Conservation (phyloP, 139 green algal species). For the Micromonas commoda region DNA sequence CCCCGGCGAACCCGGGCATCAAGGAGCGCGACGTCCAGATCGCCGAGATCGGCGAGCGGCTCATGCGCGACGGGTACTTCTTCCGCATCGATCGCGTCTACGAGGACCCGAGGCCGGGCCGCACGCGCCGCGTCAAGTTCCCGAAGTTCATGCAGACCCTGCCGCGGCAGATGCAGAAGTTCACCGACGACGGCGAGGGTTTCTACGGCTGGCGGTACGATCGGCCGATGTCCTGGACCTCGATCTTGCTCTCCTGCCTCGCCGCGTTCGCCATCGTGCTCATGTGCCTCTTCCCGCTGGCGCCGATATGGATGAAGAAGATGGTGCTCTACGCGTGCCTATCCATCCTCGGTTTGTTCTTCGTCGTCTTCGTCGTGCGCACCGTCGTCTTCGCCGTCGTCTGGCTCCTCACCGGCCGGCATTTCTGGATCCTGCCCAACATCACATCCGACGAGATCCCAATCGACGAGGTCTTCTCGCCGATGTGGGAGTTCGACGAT, state of each 20-base stretch:
- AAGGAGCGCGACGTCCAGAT: background rate
- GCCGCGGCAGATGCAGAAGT: conserved; percentile 18
- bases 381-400: conserved; percentile 37
- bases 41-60: conserved; percentile 10
- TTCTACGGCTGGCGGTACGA: conserved; percentile 46
- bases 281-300: conserved; percentile 43
- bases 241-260: background rate
- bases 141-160: conserved; percentile 13
- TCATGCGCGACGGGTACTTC: conserved; percentile 31
- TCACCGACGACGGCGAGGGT: conserved; percentile 28
- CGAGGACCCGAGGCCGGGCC: conserved; percentile 15
- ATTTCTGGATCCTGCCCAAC: conserved; percentile 48
- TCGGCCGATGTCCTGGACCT: conserved; percentile 18
- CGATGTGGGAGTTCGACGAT: conserved; percentile 13
- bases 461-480: conserved; percentile 15
- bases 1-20: background rate
- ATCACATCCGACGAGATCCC: conserved; percentile 40
- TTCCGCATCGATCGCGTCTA: conserved; percentile 35
- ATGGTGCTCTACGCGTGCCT: conserved; percentile 43
- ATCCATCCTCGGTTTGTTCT: conserved; percentile 36
- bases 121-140: conserved; percentile 7
- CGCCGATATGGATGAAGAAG: conserved; percentile 42
- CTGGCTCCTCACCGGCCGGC: conserved; percentile 40
- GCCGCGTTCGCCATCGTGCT: conserved; percentile 28
- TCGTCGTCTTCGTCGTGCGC: conserved; percentile 39